A percentile compares a stretch with the other conserved stretches of the same genome.
These are phyloP conservation scores for Calonectria leucothoes DNA, from an alignment of 2,329 filamentous ascomycete species.

Conservation along the genomic window DNA sequence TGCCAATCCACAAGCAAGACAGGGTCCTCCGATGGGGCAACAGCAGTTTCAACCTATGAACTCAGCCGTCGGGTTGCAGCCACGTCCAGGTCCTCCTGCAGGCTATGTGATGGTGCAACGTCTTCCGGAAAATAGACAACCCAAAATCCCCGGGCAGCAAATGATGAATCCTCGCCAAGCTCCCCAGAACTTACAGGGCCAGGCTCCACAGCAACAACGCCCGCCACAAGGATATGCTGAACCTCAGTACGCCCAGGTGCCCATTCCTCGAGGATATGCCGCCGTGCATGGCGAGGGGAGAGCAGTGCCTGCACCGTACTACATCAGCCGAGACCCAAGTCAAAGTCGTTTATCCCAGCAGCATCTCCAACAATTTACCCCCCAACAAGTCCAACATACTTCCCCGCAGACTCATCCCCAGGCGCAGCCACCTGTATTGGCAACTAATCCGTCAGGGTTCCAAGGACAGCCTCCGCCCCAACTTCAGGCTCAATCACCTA, in stretches of 20 bases:
- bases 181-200: conserved; percentile 1
- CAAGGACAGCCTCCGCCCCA: conserved; percentile 2
- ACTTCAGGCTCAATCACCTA: neutral
- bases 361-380: conserved; percentile 24
- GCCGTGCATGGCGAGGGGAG: conserved; percentile 52
- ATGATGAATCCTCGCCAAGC: conserved; percentile 2
- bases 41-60: conserved; percentile 23
- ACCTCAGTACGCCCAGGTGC: conserved; percentile 51
- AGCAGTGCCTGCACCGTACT: conserved; percentile 44
- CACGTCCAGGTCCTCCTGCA: neutral
- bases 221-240: conserved; percentile 35
- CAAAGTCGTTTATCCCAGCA: conserved; percentile 24
- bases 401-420: conserved; percentile 24
- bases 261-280: conserved; percentile 51
- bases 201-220: conserved; percentile 24
- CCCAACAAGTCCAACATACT: conserved; percentile 3
- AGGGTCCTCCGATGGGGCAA: conserved; percentile 29
- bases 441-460: neutral
- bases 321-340: conserved; percentile 32
- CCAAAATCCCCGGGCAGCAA: neutral
- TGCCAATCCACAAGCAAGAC: neutral
- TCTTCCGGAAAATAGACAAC: conserved; percentile 1
- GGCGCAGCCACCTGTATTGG: conserved; percentile 28
- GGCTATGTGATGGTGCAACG: neutral
- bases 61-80: conserved; percentile 22